Percentiles rank a stretch among this genome's conserved stretches.
Evolutionary conservation across 169 alveolate species (phyloP).

Genomic region (Cryptosporidium tyzzeri): DNA sequence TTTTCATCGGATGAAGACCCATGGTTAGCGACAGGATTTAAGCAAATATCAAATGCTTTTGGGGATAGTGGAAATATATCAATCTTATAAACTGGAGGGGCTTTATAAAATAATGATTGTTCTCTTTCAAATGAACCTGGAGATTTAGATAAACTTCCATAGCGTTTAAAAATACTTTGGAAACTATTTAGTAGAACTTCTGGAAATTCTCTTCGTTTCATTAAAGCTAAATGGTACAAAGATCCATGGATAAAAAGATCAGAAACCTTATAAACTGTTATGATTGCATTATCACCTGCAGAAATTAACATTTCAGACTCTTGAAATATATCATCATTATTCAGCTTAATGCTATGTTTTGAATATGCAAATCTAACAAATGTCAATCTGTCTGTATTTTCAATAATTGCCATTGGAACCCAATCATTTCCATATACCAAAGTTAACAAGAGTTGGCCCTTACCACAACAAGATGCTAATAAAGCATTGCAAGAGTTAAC

Average conservation of each 20-base stretch:
- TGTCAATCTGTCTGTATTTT: constrained; percentile 52
- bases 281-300: constrained; percentile 70
- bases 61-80: constrained; percentile 62
- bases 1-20: constrained; percentile 3
- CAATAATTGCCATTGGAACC: constrained; percentile 57
- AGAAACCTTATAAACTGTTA: constrained; percentile 32
- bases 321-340: constrained; percentile 9
- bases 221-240: not conserved
- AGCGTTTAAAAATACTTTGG: not conserved
- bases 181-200: not conserved
- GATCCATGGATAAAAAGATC: constrained; percentile 55
- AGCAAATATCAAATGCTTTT: constrained; percentile 71
- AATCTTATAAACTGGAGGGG: constrained; percentile 61
- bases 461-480: constrained; percentile 83
- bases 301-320: constrained; percentile 51
- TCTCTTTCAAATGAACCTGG: constrained; percentile 3
- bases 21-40: constrained; percentile 15
- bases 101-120: constrained; percentile 23
- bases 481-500: constrained; percentile 83
- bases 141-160: not conserved
- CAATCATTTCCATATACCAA: constrained; percentile 52
- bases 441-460: constrained; percentile 76
- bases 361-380: constrained; percentile 66
- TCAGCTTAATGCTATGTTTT: not conserved
- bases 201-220: constrained; percentile 7